phyloP scores from a whole-genome alignment of 345 rosid species.

The Firmiana major region DNA sequence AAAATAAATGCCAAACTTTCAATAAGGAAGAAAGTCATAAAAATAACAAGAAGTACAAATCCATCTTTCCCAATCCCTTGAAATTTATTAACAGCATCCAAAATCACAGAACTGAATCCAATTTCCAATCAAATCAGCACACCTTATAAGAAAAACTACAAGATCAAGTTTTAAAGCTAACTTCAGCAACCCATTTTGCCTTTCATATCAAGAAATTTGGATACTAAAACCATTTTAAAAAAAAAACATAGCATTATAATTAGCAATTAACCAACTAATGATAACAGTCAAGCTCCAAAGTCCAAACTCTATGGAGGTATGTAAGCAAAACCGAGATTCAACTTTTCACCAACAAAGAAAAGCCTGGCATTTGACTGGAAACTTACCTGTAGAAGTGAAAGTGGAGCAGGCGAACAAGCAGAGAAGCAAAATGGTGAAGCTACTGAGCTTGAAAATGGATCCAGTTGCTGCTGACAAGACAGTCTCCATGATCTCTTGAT shows the following conservation, averaged over 20 bases:
- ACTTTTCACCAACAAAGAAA: slow-evolving; percentile 5
- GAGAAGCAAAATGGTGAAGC: slow-evolving; percentile 30
- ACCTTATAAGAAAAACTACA: slow-evolving; percentile 7
- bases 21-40: background rate
- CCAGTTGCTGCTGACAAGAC: slow-evolving; percentile 30
- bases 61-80: background rate
- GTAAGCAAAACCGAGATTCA: slow-evolving; percentile 18
- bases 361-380: background rate
- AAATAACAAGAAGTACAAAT: background rate
- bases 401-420: slow-evolving; percentile 57
- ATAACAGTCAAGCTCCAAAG: background rate
- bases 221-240: background rate
- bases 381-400: slow-evolving; percentile 65
- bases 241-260: background rate
- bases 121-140: background rate
- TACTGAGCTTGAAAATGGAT: slow-evolving; percentile 36
- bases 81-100: background rate
- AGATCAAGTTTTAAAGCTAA: slow-evolving; percentile 22
- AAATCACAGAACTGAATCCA: background rate
- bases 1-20: background rate
- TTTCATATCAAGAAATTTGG: background rate
- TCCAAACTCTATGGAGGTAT: background rate
- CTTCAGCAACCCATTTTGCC: background rate
- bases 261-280: background rate
- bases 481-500: slow-evolving; percentile 51